These are phyloP conservation scores for Penicillium sclerotiorum DNA, from an alignment of 2,329 filamentous ascomycete genomes.

Conservation along the genomic window DNA sequence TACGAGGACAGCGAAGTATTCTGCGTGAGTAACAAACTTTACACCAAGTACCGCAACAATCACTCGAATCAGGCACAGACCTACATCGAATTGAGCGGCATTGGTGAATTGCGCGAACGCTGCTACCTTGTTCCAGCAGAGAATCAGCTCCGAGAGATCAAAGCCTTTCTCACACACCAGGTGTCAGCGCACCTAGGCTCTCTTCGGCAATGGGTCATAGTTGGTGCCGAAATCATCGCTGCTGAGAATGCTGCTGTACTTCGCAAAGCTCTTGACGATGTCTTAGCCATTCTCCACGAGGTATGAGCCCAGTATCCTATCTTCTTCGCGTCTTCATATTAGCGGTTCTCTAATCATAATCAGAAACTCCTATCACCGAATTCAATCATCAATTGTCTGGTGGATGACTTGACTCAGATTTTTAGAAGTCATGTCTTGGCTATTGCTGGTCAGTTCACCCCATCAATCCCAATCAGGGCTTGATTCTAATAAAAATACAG, in stretches of 20 bases:
- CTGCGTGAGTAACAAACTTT: constrained; percentile 26
- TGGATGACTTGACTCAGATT: too few relatives aligned
- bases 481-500: too few relatives aligned
- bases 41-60: constrained; percentile 8
- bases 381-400: too few relatives aligned
- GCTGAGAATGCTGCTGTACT: constrained; percentile 16
- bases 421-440: too few relatives aligned
- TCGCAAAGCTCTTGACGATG: constrained; percentile 9
- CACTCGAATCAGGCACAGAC: not conserved
- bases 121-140: constrained; percentile 25
- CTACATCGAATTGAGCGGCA: constrained; percentile 24
- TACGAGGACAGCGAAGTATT: constrained; percentile 12
- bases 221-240: constrained; percentile 14
- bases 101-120: constrained; percentile 22
- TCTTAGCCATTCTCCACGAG: not conserved
- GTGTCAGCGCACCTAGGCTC: constrained; percentile 22
- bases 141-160: constrained; percentile 14
- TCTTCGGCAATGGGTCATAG: constrained; percentile 18
- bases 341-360: not conserved
- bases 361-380: too few relatives aligned
- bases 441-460: too few relatives aligned
- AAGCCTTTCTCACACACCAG: constrained; percentile 12
- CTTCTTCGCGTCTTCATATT: not conserved
- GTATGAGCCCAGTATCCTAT: not conserved
- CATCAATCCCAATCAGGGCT: too few relatives aligned